phyloP scores from a whole-genome alignment of 805 yeast species.

The Starmerella tilneyi region DNA sequence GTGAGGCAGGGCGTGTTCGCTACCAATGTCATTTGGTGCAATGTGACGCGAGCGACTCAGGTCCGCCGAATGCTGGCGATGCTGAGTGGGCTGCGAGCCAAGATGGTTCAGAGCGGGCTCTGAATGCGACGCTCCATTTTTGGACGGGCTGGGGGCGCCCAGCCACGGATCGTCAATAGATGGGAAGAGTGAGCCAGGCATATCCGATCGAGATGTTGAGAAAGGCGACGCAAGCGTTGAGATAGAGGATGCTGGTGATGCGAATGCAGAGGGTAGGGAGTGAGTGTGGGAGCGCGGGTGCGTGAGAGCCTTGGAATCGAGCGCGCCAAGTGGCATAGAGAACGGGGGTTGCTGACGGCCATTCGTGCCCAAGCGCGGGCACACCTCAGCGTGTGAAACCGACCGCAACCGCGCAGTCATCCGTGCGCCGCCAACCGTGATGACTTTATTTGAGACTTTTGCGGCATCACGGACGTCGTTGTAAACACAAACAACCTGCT shows the following conservation, averaged over 20 bases:
- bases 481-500: constrained; percentile 1
- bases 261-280: background rate
- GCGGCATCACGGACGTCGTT: constrained; percentile 4
- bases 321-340: no score
- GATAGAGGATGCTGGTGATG: background rate
- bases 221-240: no score
- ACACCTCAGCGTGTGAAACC: background rate
- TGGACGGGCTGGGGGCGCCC: no score
- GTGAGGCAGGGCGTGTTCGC: background rate
- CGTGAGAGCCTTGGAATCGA: no score
- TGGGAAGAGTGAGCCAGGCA: no score
- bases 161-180: no score
- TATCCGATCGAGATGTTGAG: no score
- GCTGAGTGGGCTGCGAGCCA: no score
- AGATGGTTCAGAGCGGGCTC: no score
- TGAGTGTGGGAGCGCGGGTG: background rate
- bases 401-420: background rate
- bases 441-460: background rate
- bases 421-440: background rate
- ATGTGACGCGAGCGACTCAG: background rate
- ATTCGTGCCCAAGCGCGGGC: background rate
- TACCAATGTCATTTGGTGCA: background rate
- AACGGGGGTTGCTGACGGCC: background rate
- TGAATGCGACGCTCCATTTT: no score
- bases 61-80: no score